A percentile compares a stretch with the other conserved stretches of the same genome.
These are phyloP conservation scores for Gynandropsis gynandra DNA, from an alignment of 345 rosid genomes.

Conservation along the genomic window DNA sequence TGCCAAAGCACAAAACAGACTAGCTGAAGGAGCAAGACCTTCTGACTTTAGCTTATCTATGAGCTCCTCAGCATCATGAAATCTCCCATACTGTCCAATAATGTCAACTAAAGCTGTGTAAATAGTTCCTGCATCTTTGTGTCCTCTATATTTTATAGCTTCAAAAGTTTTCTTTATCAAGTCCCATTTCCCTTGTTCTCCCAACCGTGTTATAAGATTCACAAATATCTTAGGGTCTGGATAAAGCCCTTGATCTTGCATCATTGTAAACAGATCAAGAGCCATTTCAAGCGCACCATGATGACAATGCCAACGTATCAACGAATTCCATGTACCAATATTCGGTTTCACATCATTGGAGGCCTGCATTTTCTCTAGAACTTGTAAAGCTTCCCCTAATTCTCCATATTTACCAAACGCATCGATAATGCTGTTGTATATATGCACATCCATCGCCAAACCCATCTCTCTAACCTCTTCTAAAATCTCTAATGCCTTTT, in stretches of 20 bases:
- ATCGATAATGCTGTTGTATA: conserved; percentile 52
- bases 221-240: conserved; percentile 60
- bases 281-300: conserved; percentile 39
- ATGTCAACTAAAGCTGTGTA: conserved; percentile 52
- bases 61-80: conserved; percentile 44
- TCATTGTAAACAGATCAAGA: conserved; percentile 41
- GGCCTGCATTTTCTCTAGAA: conserved; percentile 39
- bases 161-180: conserved; percentile 38
- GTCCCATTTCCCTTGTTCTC: conserved; percentile 64
- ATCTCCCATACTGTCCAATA: conserved; percentile 56
- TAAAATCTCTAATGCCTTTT: conserved; percentile 52
- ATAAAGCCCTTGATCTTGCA: conserved; percentile 54
- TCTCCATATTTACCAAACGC: conserved; percentile 59
- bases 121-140: conserved; percentile 32
- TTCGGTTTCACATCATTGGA: conserved; percentile 40
- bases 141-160: conserved; percentile 35
- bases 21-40: conserved; percentile 41
- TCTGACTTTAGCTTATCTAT: conserved; percentile 45
- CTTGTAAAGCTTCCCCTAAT: conserved; percentile 44
- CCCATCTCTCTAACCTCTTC: conserved; percentile 51
- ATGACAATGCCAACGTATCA: conserved; percentile 59
- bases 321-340: conserved; percentile 52
- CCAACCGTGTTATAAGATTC: conserved; percentile 42
- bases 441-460: conserved; percentile 38
- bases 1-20: conserved; percentile 51